phyloP scores from a whole-genome alignment of 2,329 filamentous ascomycete genomes.

The Fulvia fulva region DNA sequence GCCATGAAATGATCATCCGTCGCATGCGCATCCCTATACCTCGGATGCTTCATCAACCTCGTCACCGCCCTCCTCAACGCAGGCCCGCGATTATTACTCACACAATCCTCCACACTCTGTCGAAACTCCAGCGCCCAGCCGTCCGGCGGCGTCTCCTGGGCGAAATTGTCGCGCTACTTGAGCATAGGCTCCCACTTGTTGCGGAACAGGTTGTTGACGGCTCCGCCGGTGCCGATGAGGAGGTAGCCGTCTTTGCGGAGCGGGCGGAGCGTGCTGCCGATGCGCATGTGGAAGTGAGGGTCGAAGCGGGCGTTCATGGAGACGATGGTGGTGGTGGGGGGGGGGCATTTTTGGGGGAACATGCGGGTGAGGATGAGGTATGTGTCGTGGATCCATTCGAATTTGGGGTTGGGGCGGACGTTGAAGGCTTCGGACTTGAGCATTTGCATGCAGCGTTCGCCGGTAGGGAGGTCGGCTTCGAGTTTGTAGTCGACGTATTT shows the following conservation, averaged over 20 bases:
- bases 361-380: slow-evolving; percentile 66
- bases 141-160: slow-evolving; percentile 56
- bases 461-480: slow-evolving; percentile 55
- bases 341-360: slow-evolving; percentile 63
- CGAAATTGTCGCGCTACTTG: slow-evolving; percentile 59
- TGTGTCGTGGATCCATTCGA: slow-evolving; percentile 71
- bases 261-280: slow-evolving; percentile 55
- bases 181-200: slow-evolving; percentile 65
- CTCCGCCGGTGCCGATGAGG: slow-evolving; percentile 57
- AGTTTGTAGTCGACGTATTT: slow-evolving; percentile 63
- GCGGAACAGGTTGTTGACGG: slow-evolving; percentile 67
- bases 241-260: slow-evolving; percentile 55
- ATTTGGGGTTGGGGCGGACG: slow-evolving; percentile 50
- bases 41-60: slow-evolving; percentile 64
- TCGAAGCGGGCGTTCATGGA: slow-evolving; percentile 54
- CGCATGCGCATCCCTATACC: slow-evolving; percentile 62
- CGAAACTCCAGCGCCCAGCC: slow-evolving; percentile 61
- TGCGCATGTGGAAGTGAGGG: slow-evolving; percentile 54
- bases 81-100: slow-evolving; percentile 53
- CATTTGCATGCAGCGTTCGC: slow-evolving; percentile 48
- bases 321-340: slow-evolving; percentile 61
- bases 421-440: slow-evolving; percentile 53
- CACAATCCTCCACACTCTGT: slow-evolving; percentile 59
- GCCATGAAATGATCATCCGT: slow-evolving; percentile 70
- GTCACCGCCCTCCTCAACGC: slow-evolving; percentile 53